phyloP scores from a whole-genome alignment of 371 early-diverging fungal species.

The Scutellospora calospora region DNA sequence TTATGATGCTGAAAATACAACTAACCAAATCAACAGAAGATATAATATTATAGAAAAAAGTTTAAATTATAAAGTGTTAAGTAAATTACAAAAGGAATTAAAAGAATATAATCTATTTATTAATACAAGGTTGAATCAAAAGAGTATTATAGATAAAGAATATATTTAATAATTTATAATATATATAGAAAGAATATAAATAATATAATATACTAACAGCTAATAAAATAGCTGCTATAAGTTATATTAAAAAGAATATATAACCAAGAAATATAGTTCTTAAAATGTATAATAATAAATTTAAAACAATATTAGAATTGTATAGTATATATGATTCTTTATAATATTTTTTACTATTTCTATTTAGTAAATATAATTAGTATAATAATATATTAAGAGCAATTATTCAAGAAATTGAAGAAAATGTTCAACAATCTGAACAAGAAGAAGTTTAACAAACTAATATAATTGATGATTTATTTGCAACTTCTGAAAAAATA shows the following conservation, averaged over 20 bases:
- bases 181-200: not conserved
- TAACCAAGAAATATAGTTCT: too few relatives aligned
- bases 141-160: not conserved
- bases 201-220: not conserved
- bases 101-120: not conserved
- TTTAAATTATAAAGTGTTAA: not conserved
- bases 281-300: too few relatives aligned
- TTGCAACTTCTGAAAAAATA: too few relatives aligned
- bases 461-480: too few relatives aligned
- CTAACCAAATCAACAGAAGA: not conserved
- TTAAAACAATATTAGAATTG: not conserved
- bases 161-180: too few relatives aligned
- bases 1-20: slow-evolving; percentile 32
- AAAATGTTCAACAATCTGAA: too few relatives aligned
- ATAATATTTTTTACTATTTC: slow-evolving; percentile 45
- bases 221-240: not conserved
- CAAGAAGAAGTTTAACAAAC: too few relatives aligned
- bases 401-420: not conserved
- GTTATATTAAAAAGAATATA: too few relatives aligned
- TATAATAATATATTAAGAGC: not conserved
- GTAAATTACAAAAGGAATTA: not conserved
- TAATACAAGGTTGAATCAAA: not conserved
- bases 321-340: slow-evolving; percentile 44
- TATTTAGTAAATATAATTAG: slow-evolving; percentile 36
- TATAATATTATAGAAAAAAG: not conserved